Percentiles rank a stretch among this genome's conserved stretches.
Evolutionary conservation across 768 basidiomycete species (phyloP).

Genomic region (Pholiota microspora): DNA sequence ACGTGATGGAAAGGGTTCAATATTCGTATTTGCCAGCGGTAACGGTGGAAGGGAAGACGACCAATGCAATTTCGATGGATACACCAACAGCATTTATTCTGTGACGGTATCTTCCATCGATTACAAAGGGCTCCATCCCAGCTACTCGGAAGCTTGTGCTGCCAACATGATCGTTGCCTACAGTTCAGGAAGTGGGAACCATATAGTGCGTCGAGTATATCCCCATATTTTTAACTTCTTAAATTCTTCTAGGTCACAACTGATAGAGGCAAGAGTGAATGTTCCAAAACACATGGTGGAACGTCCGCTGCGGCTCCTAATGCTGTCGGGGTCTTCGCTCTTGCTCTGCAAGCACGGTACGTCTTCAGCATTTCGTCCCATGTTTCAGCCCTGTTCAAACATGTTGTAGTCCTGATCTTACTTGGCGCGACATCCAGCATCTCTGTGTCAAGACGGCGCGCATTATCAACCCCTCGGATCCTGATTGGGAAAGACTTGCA

Average conservation of each 20-base stretch:
- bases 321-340: constrained; percentile 88
- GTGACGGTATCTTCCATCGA: constrained; percentile 94
- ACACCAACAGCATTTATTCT: constrained; percentile 95
- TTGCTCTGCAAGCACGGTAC: constrained; percentile 84
- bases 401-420: constrained; percentile 78
- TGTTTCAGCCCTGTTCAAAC: background rate
- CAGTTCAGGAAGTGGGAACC: constrained; percentile 89
- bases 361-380: constrained; percentile 7
- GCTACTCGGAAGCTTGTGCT: constrained; percentile 93
- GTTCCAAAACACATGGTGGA: constrained; percentile 82
- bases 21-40: constrained; percentile 96
- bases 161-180: constrained; percentile 96
- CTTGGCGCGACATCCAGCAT: constrained; percentile 96
- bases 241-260: constrained; percentile 73
- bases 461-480: constrained; percentile 81
- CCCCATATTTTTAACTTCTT: constrained; percentile 5
- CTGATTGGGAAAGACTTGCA: constrained; percentile 88
- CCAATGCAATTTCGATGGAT: constrained; percentile 99
- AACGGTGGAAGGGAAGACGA: constrained; percentile 91
- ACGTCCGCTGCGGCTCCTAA: constrained; percentile 98
- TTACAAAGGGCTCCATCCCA: constrained; percentile 88
- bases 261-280: constrained; percentile 80
- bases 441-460: constrained; percentile 75
- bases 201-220: constrained; percentile 67
- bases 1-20: constrained; percentile 81